Conservation (phyloP, 495 filamentous ascomycete species). For the Cenococcum geophilum region DNA sequence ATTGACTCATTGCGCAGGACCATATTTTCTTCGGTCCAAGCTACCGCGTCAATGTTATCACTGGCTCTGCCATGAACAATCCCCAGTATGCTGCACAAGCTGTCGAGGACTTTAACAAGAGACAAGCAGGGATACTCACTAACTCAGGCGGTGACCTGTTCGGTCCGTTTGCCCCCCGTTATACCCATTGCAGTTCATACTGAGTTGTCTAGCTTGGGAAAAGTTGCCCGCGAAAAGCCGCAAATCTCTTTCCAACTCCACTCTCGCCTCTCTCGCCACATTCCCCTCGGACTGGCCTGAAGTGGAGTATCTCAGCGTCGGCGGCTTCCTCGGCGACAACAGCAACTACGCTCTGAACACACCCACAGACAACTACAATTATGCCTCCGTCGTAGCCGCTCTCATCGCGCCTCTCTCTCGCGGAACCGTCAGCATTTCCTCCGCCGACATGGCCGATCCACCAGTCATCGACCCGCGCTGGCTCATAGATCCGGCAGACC, state of each 20-base stretch:
- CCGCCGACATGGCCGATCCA: slow-evolving; percentile 38
- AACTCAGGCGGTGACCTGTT: slow-evolving; percentile 20
- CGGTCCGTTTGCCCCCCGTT: background rate
- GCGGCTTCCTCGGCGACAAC: slow-evolving; percentile 30
- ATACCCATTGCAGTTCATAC: background rate
- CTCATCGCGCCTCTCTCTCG: slow-evolving; percentile 47
- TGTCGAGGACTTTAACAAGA: slow-evolving; percentile 8
- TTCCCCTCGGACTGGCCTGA: slow-evolving; percentile 55
- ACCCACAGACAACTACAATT: slow-evolving; percentile 42
- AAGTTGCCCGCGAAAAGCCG: slow-evolving; percentile 17
- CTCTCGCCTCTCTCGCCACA: slow-evolving; percentile 33
- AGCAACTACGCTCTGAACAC: background rate
- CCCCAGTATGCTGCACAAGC: slow-evolving; percentile 3
- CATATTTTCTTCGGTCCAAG: slow-evolving; percentile 15
- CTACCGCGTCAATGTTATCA: slow-evolving; percentile 19
- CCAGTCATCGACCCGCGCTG: slow-evolving; percentile 52
- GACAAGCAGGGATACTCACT: slow-evolving; percentile 21
- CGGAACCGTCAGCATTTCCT: slow-evolving; percentile 49
- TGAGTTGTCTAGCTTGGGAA: slow-evolving; percentile 13
- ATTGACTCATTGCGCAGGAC: slow-evolving; percentile 10
- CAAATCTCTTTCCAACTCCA: slow-evolving; percentile 5
- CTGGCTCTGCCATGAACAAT: background rate
- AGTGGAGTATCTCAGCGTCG: slow-evolving; percentile 42
- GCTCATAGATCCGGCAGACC: slow-evolving; percentile 48
- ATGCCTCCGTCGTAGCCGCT: slow-evolving; percentile 39